Evolutionary conservation across 768 basidiomycete species (phyloP).

Genomic region (Termitomyces titanicus): DNA sequence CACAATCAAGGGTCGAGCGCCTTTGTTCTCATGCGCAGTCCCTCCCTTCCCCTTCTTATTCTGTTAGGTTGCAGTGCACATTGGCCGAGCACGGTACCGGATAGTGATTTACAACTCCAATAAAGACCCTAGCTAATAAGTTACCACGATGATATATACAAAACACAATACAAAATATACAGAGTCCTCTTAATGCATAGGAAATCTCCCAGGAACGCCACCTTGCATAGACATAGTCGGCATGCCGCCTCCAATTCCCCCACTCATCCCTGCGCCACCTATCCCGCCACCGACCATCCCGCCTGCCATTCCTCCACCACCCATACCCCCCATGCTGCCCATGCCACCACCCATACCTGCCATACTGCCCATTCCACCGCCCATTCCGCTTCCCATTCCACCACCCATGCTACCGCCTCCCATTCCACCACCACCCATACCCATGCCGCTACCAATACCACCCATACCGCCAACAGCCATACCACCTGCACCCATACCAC

Average conservation of each 20-base stretch:
- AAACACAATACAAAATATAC: slow-evolving; percentile 9
- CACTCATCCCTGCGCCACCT: background rate
- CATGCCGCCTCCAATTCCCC: slow-evolving; percentile 22
- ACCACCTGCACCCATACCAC: slow-evolving; percentile 16
- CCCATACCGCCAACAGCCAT: slow-evolving; percentile 12
- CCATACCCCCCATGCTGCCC: background rate
- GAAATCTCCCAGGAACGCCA: slow-evolving; percentile 26
- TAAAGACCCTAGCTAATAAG: background rate
- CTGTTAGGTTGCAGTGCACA: too few species aligned
- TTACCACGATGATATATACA: slow-evolving; percentile 4
- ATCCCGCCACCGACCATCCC: slow-evolving; percentile 16
- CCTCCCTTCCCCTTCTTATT: too few species aligned
- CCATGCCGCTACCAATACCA: slow-evolving; percentile 25
- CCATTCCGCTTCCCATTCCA: background rate
- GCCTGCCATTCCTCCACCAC: slow-evolving; percentile 11
- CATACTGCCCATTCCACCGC: slow-evolving; percentile 14
- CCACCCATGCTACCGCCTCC: slow-evolving; percentile 16
- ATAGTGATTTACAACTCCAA: too few species aligned
- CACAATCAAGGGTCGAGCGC: too few species aligned
- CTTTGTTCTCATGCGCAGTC: too few species aligned
- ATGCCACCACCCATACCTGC: slow-evolving; percentile 20
- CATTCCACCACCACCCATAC: slow-evolving; percentile 19
- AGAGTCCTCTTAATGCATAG: slow-evolving; percentile 19
- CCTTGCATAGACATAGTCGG: slow-evolving; percentile 26
- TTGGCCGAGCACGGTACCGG: too few species aligned